Evolutionary conservation across 306 rosid species (phyloP), one percentile per base, ranked within the genome.

Genomic region (Prunus mongolica): DNA sequence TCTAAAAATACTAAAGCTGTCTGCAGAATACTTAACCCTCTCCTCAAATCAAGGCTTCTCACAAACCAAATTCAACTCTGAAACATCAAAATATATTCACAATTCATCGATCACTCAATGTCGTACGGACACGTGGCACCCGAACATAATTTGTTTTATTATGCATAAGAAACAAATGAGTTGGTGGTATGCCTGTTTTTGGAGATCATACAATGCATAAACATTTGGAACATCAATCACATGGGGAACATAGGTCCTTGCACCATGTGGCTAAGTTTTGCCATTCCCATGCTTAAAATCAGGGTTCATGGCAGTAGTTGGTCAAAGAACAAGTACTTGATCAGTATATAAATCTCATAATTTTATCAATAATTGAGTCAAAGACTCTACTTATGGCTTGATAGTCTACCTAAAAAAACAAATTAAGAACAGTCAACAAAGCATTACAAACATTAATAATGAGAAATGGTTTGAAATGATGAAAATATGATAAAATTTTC

Each of bases 1-100:
- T 72, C 18, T 15, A 72, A 34, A 38, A 65, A 49, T 46, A 54
- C 54, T 30, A 22, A 3, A 64, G n/a, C 24, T 83, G 72, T 83
- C 72, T 55, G 46, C 61, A 25, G 46, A 70, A 56, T n/a, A 4
- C 63, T 34, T 13, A 44, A 20, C 64, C 47, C 24, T 64, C 66
- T 51, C 78, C 79, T 67, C 64, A 52, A 76, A 71, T 64, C 81
- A 76, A 76, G 82, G 81, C 56, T 65, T 71, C 47, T 75, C 49
- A 30, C 6, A 11, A 12, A 62, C 76, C 20, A 66, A 57, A 65
- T 44, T 60, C 60, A 65, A 67, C 52, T 47, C 3, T 7, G 69
- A 38, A 55, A 47, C 62, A 65, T 65, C 14, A 34, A 30, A 15
- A 63, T 7, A 56, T 13, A 55, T 74, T n/a, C 24, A 16, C 45